Evolutionary conservation across 2,329 filamentous ascomycete genomes (phyloP).

Genomic region (Aspergillus fijiensis): DNA sequence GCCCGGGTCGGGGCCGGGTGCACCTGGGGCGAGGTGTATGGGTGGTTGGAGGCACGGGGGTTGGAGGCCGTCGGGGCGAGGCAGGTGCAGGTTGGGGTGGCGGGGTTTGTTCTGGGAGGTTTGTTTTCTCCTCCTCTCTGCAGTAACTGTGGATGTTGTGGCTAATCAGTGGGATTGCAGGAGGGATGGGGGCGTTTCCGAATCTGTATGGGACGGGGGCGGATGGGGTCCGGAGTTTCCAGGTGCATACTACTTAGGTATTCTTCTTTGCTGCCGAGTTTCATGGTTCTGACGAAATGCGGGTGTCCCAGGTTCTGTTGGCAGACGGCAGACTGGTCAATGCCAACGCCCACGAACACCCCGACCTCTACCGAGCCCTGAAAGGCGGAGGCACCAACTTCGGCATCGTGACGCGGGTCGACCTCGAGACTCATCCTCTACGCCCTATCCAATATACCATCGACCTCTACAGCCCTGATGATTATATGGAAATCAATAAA

Average conservation of each 20-base stretch:
- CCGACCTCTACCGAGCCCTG: slow-evolving; percentile 31
- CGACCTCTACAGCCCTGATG: background rate
- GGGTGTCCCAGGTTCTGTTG: slow-evolving; percentile 13
- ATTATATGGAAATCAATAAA: background rate
- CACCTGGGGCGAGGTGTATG: too few species aligned
- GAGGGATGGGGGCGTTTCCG: background rate
- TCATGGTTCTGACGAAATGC: too few species aligned
- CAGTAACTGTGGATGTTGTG: too few species aligned
- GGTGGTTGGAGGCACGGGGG: too few species aligned
- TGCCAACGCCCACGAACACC: slow-evolving; percentile 15
- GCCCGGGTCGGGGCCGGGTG: too few species aligned
- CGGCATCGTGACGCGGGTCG: slow-evolving; percentile 13
- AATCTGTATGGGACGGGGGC: background rate
- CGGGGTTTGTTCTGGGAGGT: too few species aligned
- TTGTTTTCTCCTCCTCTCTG: too few species aligned
- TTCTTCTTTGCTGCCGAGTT: too few species aligned
- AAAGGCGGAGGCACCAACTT: slow-evolving; percentile 32
- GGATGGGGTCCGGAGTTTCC: background rate
- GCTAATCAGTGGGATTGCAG: too few species aligned
- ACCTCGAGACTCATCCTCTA: background rate
- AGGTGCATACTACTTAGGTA: background rate
- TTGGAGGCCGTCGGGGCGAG: too few species aligned
- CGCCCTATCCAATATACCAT: background rate
- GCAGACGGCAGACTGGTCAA: slow-evolving; percentile 15
- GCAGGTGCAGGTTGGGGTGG: too few species aligned